A percentile compares a stretch with the other conserved stretches of the same genome.
These are phyloP conservation scores for Apocynum venetum DNA, from an alignment of 257 asterid genomes.

Conservation along the genomic window DNA sequence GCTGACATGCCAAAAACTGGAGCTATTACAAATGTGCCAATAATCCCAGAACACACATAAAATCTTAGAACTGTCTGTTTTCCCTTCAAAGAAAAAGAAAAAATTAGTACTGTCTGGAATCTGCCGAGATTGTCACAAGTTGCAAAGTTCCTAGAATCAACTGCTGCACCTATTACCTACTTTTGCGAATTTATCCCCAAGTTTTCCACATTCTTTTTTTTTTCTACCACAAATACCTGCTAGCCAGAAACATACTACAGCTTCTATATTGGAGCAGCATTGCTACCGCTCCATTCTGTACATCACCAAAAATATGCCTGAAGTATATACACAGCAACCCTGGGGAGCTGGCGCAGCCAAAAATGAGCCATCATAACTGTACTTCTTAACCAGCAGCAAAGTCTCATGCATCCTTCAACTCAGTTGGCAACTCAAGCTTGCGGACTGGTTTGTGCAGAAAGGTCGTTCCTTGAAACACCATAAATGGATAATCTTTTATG, in stretches of 20 bases:
- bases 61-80: background rate
- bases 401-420: conserved; percentile 12
- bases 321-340: conserved; percentile 11
- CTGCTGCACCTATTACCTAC: conserved; percentile 6
- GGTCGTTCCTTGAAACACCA: conserved; percentile 71
- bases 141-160: background rate
- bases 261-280: background rate
- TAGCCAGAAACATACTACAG: background rate
- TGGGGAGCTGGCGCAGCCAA: background rate
- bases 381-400: background rate
- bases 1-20: background rate
- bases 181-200: conserved; percentile 8
- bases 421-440: conserved; percentile 20
- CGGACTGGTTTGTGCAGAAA: conserved; percentile 51
- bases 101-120: background rate
- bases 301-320: conserved; percentile 17
- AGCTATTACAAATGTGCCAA: background rate
- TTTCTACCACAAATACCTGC: background rate
- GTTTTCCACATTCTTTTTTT: background rate
- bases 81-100: background rate
- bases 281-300: conserved; percentile 14
- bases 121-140: background rate
- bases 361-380: background rate
- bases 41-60: background rate
- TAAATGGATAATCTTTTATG: conserved; percentile 47